A percentile compares a stretch with the other conserved stretches of the same genome.
These are phyloP conservation scores for Termitomyces sp. DNA, from an alignment of 768 basidiomycete genomes.

Conservation along the genomic window DNA sequence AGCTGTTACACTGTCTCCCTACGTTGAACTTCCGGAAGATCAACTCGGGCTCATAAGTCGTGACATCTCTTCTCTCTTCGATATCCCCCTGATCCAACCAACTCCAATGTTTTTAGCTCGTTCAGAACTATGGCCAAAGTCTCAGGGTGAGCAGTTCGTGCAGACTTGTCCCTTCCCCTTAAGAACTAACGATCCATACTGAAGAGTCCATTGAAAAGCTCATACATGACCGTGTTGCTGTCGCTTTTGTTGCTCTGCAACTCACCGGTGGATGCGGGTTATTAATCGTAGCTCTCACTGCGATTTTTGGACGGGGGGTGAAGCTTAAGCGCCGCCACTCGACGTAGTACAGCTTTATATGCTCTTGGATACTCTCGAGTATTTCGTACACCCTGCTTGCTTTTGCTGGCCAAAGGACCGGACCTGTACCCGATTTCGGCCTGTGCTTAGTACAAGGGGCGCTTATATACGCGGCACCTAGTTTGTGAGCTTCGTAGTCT, in stretches of 20 bases:
- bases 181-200: too few relatives aligned
- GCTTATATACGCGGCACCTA: constrained; percentile 26
- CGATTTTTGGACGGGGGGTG: constrained; percentile 18
- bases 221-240: constrained; percentile 13
- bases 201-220: background rate
- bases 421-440: constrained; percentile 16
- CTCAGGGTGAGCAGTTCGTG: constrained; percentile 1
- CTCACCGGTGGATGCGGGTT: constrained; percentile 21
- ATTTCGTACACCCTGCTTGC: constrained; percentile 26
- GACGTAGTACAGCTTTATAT: constrained; percentile 29
- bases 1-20: background rate
- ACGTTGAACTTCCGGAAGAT: constrained; percentile 8
- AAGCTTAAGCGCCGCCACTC: constrained; percentile 27
- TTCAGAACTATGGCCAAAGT: background rate
- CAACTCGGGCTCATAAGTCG: background rate
- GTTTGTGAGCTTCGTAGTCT: constrained; percentile 18
- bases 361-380: constrained; percentile 25
- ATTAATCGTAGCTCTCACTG: constrained; percentile 22
- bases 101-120: background rate
- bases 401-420: constrained; percentile 25
- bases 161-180: background rate
- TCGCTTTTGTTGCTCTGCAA: constrained; percentile 24
- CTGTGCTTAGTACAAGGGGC: constrained; percentile 25
- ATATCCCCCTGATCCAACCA: background rate
- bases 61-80: background rate